These are phyloP conservation scores for Schizosaccharomyces cryophilus DNA, from an alignment of 805 yeast genomes.

Conservation along the genomic window DNA sequence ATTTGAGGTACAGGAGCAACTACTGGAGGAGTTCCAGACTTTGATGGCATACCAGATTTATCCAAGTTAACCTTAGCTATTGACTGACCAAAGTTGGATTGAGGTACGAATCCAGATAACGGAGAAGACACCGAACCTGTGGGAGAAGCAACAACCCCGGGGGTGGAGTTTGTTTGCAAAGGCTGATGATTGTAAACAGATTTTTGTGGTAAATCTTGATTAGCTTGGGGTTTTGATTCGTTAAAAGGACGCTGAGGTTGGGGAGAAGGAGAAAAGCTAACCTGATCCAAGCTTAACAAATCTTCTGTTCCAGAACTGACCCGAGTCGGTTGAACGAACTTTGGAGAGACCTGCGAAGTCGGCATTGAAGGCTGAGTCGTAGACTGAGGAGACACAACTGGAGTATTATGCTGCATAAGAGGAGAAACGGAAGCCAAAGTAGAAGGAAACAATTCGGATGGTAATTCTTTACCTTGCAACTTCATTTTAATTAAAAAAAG, in stretches of 20 bases:
- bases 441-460: slow-evolving; percentile 53
- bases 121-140: neutral
- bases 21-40: neutral
- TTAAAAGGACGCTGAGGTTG: neutral
- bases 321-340: neutral
- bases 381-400: slow-evolving; percentile 6
- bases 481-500: slow-evolving; percentile 76
- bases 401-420: slow-evolving; percentile 9
- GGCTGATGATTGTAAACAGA: neutral
- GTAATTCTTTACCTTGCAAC: slow-evolving; percentile 44
- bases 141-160: neutral
- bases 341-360: neutral
- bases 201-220: too few species aligned
- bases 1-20: slow-evolving; percentile 22
- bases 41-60: neutral
- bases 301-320: slow-evolving; percentile 34
- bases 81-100: slow-evolving; percentile 66
- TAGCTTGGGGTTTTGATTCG: too few species aligned
- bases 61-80: slow-evolving; percentile 12
- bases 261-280: neutral
- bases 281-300: slow-evolving; percentile 26
- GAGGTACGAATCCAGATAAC: slow-evolving; percentile 32
- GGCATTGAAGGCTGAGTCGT: slow-evolving; percentile 7
- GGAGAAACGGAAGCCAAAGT: slow-evolving; percentile 18
- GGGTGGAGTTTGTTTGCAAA: neutral